phyloP scores from a whole-genome alignment of 106 monocot species.

The Dendrobium huoshanense region DNA sequence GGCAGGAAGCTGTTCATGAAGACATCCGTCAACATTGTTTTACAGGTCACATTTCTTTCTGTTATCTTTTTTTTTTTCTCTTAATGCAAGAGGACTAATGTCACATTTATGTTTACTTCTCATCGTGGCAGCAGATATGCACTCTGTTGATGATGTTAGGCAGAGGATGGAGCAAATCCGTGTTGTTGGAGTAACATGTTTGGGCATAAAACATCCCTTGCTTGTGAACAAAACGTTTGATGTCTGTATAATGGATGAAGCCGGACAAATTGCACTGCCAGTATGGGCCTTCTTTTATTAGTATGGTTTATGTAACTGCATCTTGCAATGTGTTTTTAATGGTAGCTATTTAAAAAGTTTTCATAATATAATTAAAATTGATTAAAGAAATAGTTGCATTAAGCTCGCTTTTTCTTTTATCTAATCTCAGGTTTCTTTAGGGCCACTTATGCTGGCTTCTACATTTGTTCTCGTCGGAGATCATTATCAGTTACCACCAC shows the following conservation, averaged over 20 bases:
- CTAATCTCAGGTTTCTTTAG: conserved; percentile 70
- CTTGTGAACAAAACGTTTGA: conserved; percentile 89
- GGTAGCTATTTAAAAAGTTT: neutral
- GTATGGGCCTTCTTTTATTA: conserved; percentile 29
- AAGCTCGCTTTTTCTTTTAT: neutral
- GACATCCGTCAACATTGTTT: conserved; percentile 64
- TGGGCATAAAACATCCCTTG: conserved; percentile 84
- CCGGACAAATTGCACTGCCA: conserved; percentile 93
- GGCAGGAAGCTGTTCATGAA: conserved; percentile 70
- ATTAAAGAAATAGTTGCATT: neutral
- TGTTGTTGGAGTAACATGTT: conserved; percentile 94
- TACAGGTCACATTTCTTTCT: conserved; percentile 39
- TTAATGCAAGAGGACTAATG: neutral
- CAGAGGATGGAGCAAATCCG: conserved; percentile 60
- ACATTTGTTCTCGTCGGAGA: conserved; percentile 98
- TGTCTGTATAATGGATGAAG: conserved; percentile 97
- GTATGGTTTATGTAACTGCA: neutral
- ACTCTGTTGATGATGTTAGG: conserved; percentile 61
- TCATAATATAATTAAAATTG: neutral
- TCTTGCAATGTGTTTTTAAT: neutral
- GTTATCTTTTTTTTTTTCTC: neutral
- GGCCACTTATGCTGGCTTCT: conserved; percentile 95
- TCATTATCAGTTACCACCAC: conserved; percentile 96
- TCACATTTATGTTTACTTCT: neutral
- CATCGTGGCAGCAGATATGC: conserved; percentile 23